Percentiles rank a stretch among this genome's conserved stretches.
These are phyloP conservation scores for Simplicillium sp. DNA, from an alignment of 2,329 filamentous ascomycete species.

Conservation along the genomic window DNA sequence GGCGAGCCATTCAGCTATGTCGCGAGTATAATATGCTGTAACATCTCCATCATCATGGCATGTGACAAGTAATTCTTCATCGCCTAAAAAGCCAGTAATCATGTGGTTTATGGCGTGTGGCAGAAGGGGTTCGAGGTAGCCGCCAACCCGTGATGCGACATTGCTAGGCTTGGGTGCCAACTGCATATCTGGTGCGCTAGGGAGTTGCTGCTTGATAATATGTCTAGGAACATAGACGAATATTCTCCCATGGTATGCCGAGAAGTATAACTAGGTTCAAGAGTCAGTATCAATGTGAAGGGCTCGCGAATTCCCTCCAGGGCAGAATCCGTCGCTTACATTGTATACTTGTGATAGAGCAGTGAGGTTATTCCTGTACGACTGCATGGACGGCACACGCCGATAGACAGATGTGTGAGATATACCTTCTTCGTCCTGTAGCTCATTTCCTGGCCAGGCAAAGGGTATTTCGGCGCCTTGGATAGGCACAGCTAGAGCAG, in stretches of 20 bases:
- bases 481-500: slow-evolving; percentile 12
- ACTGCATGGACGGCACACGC: slow-evolving; percentile 15
- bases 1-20: slow-evolving; percentile 35
- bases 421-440: not conserved
- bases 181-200: slow-evolving; percentile 37
- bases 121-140: slow-evolving; percentile 39
- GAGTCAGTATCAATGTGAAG: slow-evolving; percentile 2
- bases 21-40: slow-evolving; percentile 56
- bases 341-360: slow-evolving; percentile 49
- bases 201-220: slow-evolving; percentile 36
- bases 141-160: slow-evolving; percentile 30
- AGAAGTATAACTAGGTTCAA: slow-evolving; percentile 46
- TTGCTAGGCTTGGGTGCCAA: slow-evolving; percentile 33
- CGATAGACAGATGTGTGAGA: not conserved
- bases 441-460: slow-evolving; percentile 17
- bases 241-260: slow-evolving; percentile 46
- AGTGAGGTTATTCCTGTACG: slow-evolving; percentile 45
- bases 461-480: slow-evolving; percentile 16
- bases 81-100: slow-evolving; percentile 58
- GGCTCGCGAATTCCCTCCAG: slow-evolving; percentile 4
- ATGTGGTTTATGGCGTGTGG: slow-evolving; percentile 63
- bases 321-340: slow-evolving; percentile 20
- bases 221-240: slow-evolving; percentile 45
- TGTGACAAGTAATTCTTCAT: slow-evolving; percentile 58
- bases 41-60: slow-evolving; percentile 70